Evolutionary conservation across 352 stramenopile genomes (phyloP), one percentile per base, ranked within the genome.

Genomic region (Peronospora belbahrii): DNA sequence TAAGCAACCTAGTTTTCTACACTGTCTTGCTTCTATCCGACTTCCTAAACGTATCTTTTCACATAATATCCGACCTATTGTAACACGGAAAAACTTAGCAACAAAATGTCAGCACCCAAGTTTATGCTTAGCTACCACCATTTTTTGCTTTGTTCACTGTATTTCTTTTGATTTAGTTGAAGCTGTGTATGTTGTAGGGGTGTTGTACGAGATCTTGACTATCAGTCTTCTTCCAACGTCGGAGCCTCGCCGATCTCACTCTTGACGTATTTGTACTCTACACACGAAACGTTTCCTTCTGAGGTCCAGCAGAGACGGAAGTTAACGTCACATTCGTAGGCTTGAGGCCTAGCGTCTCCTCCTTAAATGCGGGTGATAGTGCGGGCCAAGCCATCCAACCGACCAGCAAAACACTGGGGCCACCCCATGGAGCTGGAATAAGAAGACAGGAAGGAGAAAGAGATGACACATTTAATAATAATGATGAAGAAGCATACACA

Each of bases 261-360:
- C 47, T 70, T 70, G 41, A 79, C 59, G 55, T 73, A 91, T 61
- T 88, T 91, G 74, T 85, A 87, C 79, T 85, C 86, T n/a, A n/a
- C 65, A 71, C 75, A 23, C 59, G 59, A 62, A 89, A 85, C 17
- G 77, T 52, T 18, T 54, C 23, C 35, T 57, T 44, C 39, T 60
- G 50, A 4, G 42, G 22, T 15, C 42, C 41, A 1, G 42, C 54
- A 2, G 65, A 56, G n/a, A 62, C 59, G 28, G 53, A 47, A 9
- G 52, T 49, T 10, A 52, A 41, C 9, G 65, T 46, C 7, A n/a
- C n/a, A n/a, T n/a, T n/a, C n/a, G n/a, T n/a, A n/a, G 70, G 41
- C 54, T 63, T 70, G 9, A 91, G 40, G 27, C 79, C 79, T n/a
- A 91, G 55, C 41, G 65, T 67, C 41, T 87, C 74, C 49, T 83